Evolutionary conservation across 257 asterid species (phyloP).

Genomic region (Salvia rosmarinus): DNA sequence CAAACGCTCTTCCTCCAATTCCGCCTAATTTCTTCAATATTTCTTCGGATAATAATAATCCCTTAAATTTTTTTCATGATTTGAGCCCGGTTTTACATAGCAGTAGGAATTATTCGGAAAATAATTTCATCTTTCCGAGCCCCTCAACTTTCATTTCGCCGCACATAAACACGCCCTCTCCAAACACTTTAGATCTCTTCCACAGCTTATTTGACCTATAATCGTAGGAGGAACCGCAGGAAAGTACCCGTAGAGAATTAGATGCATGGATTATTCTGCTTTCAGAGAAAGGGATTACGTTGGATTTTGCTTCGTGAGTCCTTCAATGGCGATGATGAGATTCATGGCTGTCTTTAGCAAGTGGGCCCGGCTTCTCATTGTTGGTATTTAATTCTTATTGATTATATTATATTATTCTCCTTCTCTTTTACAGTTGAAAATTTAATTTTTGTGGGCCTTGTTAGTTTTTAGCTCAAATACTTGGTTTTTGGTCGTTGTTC

Average conservation of each 20-base stretch:
- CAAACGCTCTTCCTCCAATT: slow-evolving; percentile 74
- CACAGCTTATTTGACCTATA: slow-evolving; percentile 62
- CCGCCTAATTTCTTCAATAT: slow-evolving; percentile 72
- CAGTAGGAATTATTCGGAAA: slow-evolving; percentile 47
- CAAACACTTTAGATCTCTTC: slow-evolving; percentile 71
- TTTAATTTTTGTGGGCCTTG: slow-evolving; percentile 38
- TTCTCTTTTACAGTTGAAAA: slow-evolving; percentile 25
- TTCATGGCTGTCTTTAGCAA: slow-evolving; percentile 20
- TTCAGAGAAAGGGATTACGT: too few species aligned
- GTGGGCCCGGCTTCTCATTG: slow-evolving; percentile 30
- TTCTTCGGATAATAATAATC: slow-evolving; percentile 61
- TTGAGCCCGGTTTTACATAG: slow-evolving; percentile 75
- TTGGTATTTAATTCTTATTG: slow-evolving; percentile 35
- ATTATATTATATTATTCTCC: not conserved
- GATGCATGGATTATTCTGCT: not conserved
- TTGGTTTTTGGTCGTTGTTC: slow-evolving; percentile 31
- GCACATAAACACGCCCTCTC: slow-evolving; percentile 58
- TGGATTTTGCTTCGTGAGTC: not conserved
- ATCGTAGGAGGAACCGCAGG: slow-evolving; percentile 19
- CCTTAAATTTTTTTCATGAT: slow-evolving; percentile 55
- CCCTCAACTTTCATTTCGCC: slow-evolving; percentile 74
- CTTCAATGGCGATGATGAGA: slow-evolving; percentile 27
- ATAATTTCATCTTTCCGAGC: slow-evolving; percentile 51
- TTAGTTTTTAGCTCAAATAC: slow-evolving; percentile 35
- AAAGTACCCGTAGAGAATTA: not conserved